Evolutionary conservation across 1,284 basidiomycete species (phyloP).

Genomic region (Hymenochaete sp.): DNA sequence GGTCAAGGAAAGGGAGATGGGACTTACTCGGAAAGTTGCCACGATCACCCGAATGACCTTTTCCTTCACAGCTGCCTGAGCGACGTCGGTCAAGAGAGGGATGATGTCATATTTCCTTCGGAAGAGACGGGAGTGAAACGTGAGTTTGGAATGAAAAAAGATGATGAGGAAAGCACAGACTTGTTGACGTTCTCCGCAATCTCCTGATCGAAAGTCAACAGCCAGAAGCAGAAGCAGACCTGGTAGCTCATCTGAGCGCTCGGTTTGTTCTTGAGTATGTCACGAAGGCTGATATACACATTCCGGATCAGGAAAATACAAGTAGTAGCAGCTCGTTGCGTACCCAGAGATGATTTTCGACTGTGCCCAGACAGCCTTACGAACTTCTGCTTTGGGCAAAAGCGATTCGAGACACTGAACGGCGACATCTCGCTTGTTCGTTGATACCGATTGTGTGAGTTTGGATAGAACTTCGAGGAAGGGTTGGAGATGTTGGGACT

Average conservation of each 20-base stretch:
- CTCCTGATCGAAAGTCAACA: slow-evolving; percentile 83
- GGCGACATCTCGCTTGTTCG: slow-evolving; percentile 78
- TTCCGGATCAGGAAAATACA: background rate
- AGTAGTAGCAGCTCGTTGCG: slow-evolving; percentile 6
- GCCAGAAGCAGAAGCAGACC: slow-evolving; percentile 87
- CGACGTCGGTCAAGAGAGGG: slow-evolving; percentile 78
- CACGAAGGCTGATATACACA: slow-evolving; percentile 52
- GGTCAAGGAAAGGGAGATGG: background rate
- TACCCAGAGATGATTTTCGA: slow-evolving; percentile 62
- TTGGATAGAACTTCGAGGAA: slow-evolving; percentile 59
- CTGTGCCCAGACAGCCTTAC: slow-evolving; percentile 64
- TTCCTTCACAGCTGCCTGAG: slow-evolving; percentile 90
- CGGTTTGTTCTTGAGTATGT: slow-evolving; percentile 67
- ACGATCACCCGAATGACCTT: slow-evolving; percentile 95
- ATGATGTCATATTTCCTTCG: slow-evolving; percentile 84
- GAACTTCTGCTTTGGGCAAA: slow-evolving; percentile 73
- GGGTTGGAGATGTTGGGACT: slow-evolving; percentile 50
- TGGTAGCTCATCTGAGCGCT: slow-evolving; percentile 95
- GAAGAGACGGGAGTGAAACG: background rate
- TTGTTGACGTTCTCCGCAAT: slow-evolving; percentile 82
- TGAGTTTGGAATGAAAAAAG: background rate
- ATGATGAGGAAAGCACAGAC: slow-evolving; percentile 27
- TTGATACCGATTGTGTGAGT: slow-evolving; percentile 52
- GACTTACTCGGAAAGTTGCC: slow-evolving; percentile 76
- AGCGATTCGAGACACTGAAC: slow-evolving; percentile 86